A percentile compares a stretch with the other conserved stretches of the same genome.
These are phyloP conservation scores for Scutellaria baicalensis DNA, from an alignment of 257 asterid genomes.

Conservation along the genomic window DNA sequence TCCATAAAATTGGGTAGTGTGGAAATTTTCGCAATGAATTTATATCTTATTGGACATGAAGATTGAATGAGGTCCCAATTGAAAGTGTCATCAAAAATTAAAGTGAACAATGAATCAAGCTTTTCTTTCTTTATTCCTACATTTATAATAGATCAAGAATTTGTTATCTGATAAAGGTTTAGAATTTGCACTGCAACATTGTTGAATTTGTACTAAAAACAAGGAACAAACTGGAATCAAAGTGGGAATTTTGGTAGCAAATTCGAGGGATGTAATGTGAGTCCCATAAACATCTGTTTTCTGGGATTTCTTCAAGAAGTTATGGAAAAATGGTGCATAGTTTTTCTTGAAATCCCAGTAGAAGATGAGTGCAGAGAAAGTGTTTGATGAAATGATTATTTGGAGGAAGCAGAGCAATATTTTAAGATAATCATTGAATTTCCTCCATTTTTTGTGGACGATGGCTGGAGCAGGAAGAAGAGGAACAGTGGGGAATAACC, in stretches of 20 bases:
- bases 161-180: too few relatives aligned
- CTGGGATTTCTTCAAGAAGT: neutral
- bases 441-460: neutral
- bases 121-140: neutral
- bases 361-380: neutral
- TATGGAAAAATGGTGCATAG: neutral
- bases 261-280: neutral
- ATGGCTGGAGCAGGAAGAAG: slow-evolving; percentile 26
- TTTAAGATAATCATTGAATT: neutral
- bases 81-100: neutral
- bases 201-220: neutral
- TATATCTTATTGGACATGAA: neutral
- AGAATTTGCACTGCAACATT: neutral
- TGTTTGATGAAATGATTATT: slow-evolving; percentile 10
- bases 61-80: neutral
- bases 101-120: neutral
- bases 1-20: too few relatives aligned
- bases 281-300: neutral
- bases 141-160: too few relatives aligned
- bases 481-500: neutral
- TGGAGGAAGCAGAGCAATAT: neutral
- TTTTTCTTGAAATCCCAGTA: neutral
- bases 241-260: neutral
- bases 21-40: too few relatives aligned
- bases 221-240: neutral